Percentiles rank a stretch among this genome's conserved stretches.
These are phyloP conservation scores for Phlegmacium glaucopus DNA, from an alignment of 768 basidiomycete species.

Conservation along the genomic window DNA sequence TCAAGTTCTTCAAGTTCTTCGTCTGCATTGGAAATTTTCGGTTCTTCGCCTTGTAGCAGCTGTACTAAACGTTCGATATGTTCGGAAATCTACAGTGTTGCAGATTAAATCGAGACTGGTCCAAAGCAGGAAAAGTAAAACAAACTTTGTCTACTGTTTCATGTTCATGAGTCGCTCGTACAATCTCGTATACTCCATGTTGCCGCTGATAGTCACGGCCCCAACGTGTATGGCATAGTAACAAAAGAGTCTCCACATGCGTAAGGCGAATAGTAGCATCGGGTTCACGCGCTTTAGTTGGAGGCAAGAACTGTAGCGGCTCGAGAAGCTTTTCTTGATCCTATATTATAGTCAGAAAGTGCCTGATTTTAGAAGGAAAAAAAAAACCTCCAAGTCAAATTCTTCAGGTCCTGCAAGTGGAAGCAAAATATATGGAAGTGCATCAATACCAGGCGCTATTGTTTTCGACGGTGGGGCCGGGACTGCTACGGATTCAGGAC, in stretches of 20 bases:
- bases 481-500: constrained; percentile 55
- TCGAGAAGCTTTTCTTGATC: constrained; percentile 86
- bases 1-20: constrained; percentile 21
- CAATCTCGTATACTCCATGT: constrained; percentile 84
- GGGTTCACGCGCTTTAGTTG: constrained; percentile 78
- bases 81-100: constrained; percentile 62
- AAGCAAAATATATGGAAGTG: constrained; percentile 79
- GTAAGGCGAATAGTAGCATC: constrained; percentile 76
- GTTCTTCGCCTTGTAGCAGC: constrained; percentile 79
- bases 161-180: constrained; percentile 71
- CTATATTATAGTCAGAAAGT: constrained; percentile 31
- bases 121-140: constrained; percentile 5
- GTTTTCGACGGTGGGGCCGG: constrained; percentile 55
- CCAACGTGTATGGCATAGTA: constrained; percentile 87
- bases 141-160: constrained; percentile 78
- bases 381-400: constrained; percentile 78
- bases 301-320: constrained; percentile 83
- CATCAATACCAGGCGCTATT: constrained; percentile 74
- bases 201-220: constrained; percentile 78
- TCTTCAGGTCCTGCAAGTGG: constrained; percentile 96
- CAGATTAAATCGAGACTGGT: background rate
- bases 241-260: constrained; percentile 84
- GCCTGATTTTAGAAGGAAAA: background rate
- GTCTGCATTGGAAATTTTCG: constrained; percentile 38
- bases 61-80: constrained; percentile 87